Evolutionary conservation across 768 basidiomycete genomes (phyloP), one percentile per base, ranked within the genome.

Genomic region (Macrolepiota fuliginosa): DNA sequence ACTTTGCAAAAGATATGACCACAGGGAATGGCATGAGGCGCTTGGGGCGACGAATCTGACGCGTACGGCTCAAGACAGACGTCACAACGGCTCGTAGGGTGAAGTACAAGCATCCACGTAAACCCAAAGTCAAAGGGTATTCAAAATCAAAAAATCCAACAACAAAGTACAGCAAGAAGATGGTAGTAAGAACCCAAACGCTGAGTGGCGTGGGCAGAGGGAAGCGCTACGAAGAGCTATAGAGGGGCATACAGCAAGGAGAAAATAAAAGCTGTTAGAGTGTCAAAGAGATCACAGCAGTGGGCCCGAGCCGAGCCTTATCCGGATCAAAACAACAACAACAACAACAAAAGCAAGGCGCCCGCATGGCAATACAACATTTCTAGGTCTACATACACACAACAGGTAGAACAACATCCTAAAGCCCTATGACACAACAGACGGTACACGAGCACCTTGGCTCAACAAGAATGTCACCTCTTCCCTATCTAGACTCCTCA

Each of bases 1-100:
- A 75, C 71, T 69, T 77, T 77, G 70, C 90, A 91, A 76, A 91
- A 91, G 39, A 89, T 81, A 72, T 91, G 89, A 40, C 90, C 90
- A 67, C 90, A 92, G 32, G 86, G 81, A 64, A 92, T 90, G 12
- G 84, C 87, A 71, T 89, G 83, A 4, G 89, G 90, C 51, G 82
- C 76, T 67, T 80, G 80, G 45, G 76, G 72, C 40, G 78, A 71
- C 25, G 76, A 77, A 42, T 81, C 76, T 74, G 82, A 84, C 46
- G 79, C 73, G 70, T 89, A 90, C 27, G 77, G 74, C 58, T 89
- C 87, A 62, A 89, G 76, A 72, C 90, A 92, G 66, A 92, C 84
- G 72, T 92, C 90, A 76, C 90, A 92, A 63, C 79, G 81, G 67
- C 88, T 90, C 37, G 85, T 80, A 4, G 88, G 80, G 73, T 91